These are phyloP conservation scores for Talaromyces sp. DNA, from an alignment of 2,329 filamentous ascomycete genomes.

Conservation along the genomic window DNA sequence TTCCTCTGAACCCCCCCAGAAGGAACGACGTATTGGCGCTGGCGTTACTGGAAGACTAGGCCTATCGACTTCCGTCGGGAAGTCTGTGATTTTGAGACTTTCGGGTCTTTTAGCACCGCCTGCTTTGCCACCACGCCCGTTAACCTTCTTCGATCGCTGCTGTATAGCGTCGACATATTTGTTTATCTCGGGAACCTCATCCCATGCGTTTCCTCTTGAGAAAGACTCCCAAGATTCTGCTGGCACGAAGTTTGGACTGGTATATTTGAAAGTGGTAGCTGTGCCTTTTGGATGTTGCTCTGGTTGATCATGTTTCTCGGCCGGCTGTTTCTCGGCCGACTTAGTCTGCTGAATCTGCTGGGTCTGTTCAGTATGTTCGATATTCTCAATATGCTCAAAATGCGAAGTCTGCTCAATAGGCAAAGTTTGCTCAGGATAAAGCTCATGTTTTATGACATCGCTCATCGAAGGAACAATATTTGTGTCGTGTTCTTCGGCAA, in stretches of 20 bases:
- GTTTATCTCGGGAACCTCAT: slow-evolving; percentile 83
- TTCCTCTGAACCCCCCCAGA: slow-evolving; percentile 4
- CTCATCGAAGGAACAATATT: not conserved
- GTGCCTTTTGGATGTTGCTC: not conserved
- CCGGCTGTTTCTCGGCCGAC: not conserved
- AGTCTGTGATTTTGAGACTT: slow-evolving; percentile 76
- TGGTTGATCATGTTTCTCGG: not conserved
- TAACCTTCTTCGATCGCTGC: slow-evolving; percentile 29
- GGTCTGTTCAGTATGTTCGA: slow-evolving; percentile 16
- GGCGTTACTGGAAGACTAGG: slow-evolving; percentile 90
- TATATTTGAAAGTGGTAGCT: not conserved
- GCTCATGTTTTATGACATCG: not conserved
- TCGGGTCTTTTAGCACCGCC: slow-evolving; percentile 43
- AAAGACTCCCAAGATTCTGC: slow-evolving; percentile 71
- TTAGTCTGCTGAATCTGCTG: not conserved
- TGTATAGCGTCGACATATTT: slow-evolving; percentile 78
- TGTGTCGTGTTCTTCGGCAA: slow-evolving; percentile 35
- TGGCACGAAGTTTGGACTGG: slow-evolving; percentile 30
- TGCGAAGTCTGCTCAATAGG: slow-evolving; percentile 19
- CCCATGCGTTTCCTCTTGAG: slow-evolving; percentile 81
- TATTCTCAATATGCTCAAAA: slow-evolving; percentile 10
- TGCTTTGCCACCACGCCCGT: slow-evolving; percentile 27
- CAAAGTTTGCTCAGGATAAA: not conserved
- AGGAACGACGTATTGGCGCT: slow-evolving; percentile 55
- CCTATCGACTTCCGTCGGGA: slow-evolving; percentile 76